Evolutionary conservation across 2,329 filamentous ascomycete genomes (phyloP), one percentile per base, ranked within the genome.

Genomic region (Hypoxylon sp.): DNA sequence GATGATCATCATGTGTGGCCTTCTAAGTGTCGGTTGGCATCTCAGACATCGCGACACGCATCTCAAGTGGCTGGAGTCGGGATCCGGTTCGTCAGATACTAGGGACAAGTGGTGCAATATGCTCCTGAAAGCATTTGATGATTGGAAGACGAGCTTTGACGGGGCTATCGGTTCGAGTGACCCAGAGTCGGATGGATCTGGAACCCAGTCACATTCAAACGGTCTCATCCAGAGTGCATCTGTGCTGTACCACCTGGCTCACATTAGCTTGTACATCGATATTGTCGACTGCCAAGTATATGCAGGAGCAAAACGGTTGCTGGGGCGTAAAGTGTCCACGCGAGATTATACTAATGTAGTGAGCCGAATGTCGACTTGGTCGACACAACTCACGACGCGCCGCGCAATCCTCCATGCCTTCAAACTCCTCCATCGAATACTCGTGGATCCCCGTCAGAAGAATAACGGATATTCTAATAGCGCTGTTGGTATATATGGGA

Each of bases 21-120:
- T 97, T 33, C 81, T 97, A n/a, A 96, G 92, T 70, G 92, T 97
- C 4, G 93, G 91, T 64, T 97, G 93, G 93, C 93, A 97, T 73
- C 89, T 97, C 81, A 93, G 92, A 70, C 92, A 94, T 78, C 87
- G 92, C 71, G 93, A 97, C 75, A 87, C 94, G 3, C 93, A 97
- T 77, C 87, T 96, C 26, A 93, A 89, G 71, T 94, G 92, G 68
- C 83, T 97, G 0, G 92, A 87, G 33, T 87, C 92, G 1, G 85
- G 87, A 78, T 85, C 77, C 79, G 87, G 61, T 77, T 91, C 65
- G 82, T 87, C 51, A 81, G 89, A 74, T 44, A 79, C 77, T 2
- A 86, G 91, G 44, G 91, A 93, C 60, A 91, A 90, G 69, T 97
- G 93, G 93, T 88, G 91, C 61, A 88, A 88, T 48, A 87, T 91